Percentiles rank a stretch among this genome's conserved stretches.
Conservation (phyloP, 1,284 basidiomycete species). For the Apiotrichum gamsii region DNA sequence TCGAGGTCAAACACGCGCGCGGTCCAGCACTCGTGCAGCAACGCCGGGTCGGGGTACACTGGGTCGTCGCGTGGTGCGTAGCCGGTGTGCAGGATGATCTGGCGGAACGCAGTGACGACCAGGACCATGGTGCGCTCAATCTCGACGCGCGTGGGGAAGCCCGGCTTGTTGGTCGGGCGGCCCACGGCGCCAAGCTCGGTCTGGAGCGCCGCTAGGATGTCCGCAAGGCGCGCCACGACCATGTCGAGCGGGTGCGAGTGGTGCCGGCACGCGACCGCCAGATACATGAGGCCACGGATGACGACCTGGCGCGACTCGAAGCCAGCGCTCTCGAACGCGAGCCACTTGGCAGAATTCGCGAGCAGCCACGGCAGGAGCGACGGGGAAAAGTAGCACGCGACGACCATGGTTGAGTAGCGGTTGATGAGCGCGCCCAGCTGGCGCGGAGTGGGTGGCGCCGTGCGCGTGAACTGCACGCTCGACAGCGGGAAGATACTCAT, state of each 20-base stretch:
- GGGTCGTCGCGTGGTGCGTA: slow-evolving; percentile 12
- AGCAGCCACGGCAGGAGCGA: slow-evolving; percentile 54
- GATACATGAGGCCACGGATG: slow-evolving; percentile 71
- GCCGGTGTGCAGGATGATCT: slow-evolving; percentile 50
- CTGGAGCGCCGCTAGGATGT: slow-evolving; percentile 58
- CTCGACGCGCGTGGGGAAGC: slow-evolving; percentile 30
- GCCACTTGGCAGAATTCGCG: slow-evolving; percentile 45
- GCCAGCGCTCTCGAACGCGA: slow-evolving; percentile 60
- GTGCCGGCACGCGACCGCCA: slow-evolving; percentile 62
- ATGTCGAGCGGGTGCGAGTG: slow-evolving; percentile 55
- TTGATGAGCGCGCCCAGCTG: slow-evolving; percentile 80
- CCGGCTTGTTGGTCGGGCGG: slow-evolving; percentile 13
- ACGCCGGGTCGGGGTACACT: slow-evolving; percentile 61
- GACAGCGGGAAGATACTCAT: slow-evolving; percentile 69
- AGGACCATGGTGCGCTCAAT: slow-evolving; percentile 49
- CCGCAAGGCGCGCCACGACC: slow-evolving; percentile 62
- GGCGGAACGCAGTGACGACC: slow-evolving; percentile 58
- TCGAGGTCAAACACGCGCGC: slow-evolving; percentile 56
- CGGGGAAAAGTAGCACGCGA: slow-evolving; percentile 69
- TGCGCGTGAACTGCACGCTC: slow-evolving; percentile 57
- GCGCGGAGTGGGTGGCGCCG: slow-evolving; percentile 52
- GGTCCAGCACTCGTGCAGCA: slow-evolving; percentile 62
- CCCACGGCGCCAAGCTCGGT: slow-evolving; percentile 52
- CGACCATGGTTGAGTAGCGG: slow-evolving; percentile 69
- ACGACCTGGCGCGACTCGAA: slow-evolving; percentile 63